phyloP scores from a whole-genome alignment of 2,329 filamentous ascomycete species.

The Neonectria sp. region DNA sequence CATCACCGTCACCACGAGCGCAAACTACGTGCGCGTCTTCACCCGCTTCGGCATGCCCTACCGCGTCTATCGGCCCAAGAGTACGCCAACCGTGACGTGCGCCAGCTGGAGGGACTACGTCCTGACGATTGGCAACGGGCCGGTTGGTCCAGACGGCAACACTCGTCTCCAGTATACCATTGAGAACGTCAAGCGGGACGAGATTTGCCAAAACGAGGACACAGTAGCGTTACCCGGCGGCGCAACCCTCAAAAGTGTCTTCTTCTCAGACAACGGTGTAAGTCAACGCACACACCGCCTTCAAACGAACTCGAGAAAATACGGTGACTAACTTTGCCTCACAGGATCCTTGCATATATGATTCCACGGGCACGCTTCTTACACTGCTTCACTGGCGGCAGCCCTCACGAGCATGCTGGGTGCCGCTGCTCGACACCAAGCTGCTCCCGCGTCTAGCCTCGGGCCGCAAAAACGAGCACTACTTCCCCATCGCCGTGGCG shows the following conservation, averaged over 20 bases:
- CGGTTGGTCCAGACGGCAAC: constrained; percentile 83
- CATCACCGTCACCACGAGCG: constrained; percentile 88
- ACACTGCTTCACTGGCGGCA: constrained; percentile 93
- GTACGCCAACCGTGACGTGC: constrained; percentile 90
- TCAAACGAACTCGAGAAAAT: not conserved
- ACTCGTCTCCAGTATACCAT: constrained; percentile 90
- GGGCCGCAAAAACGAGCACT: constrained; percentile 89
- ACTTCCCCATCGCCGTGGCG: constrained; percentile 96
- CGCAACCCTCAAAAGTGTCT: constrained; percentile 82
- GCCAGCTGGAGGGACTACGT: constrained; percentile 96
- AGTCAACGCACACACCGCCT: constrained; percentile 51
- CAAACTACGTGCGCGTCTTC: constrained; percentile 92
- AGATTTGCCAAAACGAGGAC: constrained; percentile 95
- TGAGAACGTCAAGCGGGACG: constrained; percentile 93
- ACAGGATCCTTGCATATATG: constrained; percentile 95
- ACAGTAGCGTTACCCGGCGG: constrained; percentile 86
- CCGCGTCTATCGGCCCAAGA: constrained; percentile 92
- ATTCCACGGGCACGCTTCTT: constrained; percentile 89
- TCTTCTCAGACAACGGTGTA: constrained; percentile 94
- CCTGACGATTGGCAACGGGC: constrained; percentile 94
- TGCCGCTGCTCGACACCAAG: constrained; percentile 92
- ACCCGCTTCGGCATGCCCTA: constrained; percentile 93
- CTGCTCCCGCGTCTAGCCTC: constrained; percentile 85
- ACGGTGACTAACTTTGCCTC: constrained; percentile 20
- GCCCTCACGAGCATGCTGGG: constrained; percentile 89